phyloP scores from a whole-genome alignment of 495 filamentous ascomycete genomes.

The Echria macrotheca region DNA sequence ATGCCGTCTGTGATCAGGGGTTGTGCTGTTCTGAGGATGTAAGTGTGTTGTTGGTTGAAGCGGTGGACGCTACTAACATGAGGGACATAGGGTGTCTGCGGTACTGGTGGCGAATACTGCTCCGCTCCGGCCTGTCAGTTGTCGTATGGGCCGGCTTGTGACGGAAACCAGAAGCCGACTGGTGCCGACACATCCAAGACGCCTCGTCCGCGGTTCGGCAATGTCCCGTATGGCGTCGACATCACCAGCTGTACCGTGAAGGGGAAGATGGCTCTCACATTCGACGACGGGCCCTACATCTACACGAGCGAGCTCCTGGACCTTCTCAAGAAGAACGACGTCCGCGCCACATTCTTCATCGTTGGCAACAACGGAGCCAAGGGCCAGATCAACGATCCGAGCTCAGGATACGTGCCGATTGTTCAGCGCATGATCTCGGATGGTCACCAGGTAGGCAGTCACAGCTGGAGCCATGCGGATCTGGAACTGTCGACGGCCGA shows the following conservation, averaged over 20 bases:
- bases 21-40: slow-evolving; percentile 1
- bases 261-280: slow-evolving; percentile 61
- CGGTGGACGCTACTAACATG: neutral
- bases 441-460: slow-evolving; percentile 66
- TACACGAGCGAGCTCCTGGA: slow-evolving; percentile 61
- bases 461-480: slow-evolving; percentile 69
- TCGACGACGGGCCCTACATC: slow-evolving; percentile 63
- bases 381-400: slow-evolving; percentile 43
- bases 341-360: slow-evolving; percentile 65
- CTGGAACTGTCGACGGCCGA: slow-evolving; percentile 46
- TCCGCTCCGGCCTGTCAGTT: neutral
- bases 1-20: neutral
- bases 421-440: slow-evolving; percentile 49
- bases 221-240: slow-evolving; percentile 40
- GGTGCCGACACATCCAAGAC: slow-evolving; percentile 49
- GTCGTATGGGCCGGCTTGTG: neutral
- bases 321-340: slow-evolving; percentile 49
- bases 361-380: slow-evolving; percentile 35
- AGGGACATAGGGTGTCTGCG: neutral
- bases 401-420: slow-evolving; percentile 22
- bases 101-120: neutral
- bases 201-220: slow-evolving; percentile 45
- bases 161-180: neutral
- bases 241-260: slow-evolving; percentile 49
- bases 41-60: neutral